Evolutionary conservation across 805 yeast species (phyloP), one percentile per base, ranked within the genome.

Genomic region (Candida insectorum): DNA sequence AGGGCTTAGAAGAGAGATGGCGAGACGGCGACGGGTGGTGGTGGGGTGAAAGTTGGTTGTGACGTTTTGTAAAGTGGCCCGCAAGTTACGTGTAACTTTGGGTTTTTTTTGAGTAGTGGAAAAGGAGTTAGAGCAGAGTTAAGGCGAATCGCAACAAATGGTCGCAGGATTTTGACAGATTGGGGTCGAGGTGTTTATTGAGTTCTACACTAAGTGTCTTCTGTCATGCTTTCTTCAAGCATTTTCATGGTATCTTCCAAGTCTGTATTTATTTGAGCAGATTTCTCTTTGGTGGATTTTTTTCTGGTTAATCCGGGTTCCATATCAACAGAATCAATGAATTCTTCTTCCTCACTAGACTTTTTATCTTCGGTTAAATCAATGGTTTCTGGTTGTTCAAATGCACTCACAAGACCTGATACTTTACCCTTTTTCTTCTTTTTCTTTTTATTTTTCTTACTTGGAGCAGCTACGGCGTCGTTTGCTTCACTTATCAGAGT

Each of bases 241-340:
- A 65, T 62, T 32, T 57, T 56, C 30, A 65, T 40, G 4, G 72
- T 65, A 33, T 52, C 51, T 30, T 65, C 62, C 32, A 65, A 42
- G 21, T 56, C 66, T 26, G 40, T 52, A 40, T 61, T 52, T 31
- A 65, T 45, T 34, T 60, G 59, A 28, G 48, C 40, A 30, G 56
- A 49, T 41, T 64, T 62, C 40, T 53, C 54, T 45, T 62, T 63
- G 40, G 47, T 59, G 30, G 65, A 54, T 24, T 57, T 56, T 30
- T 51, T 52, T 14, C 64, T 42, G 18, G 45, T 34, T 24, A 60
- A 28, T 14, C 36, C 16, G 17, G 30, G 21, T 6, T 16, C 18
- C 12, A 15, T 4, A 14, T 43, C 47, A n/a, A 34, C 37, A 2
- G 47, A 35, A 21, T 43, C 47, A 8, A 32, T 26, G 26, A 43